A percentile compares a stretch with the other conserved stretches of the same genome.
Evolutionary conservation across 441 rosid genomes (phyloP).

Genomic region (Brassica hybrid): DNA sequence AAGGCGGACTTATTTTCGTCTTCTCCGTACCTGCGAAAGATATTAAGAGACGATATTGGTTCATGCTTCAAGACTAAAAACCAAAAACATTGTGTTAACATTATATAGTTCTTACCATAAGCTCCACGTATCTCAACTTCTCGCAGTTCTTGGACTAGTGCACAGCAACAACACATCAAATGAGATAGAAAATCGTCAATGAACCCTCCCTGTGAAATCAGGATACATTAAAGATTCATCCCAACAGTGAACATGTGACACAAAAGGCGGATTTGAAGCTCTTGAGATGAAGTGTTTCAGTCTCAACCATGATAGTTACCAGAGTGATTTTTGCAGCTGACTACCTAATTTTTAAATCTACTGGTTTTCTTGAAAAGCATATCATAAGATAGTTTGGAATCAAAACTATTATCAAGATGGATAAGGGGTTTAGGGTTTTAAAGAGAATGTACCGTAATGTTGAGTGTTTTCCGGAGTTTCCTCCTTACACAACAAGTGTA

Average conservation of each 20-base stretch:
- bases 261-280: neutral
- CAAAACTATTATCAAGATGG: too few species aligned
- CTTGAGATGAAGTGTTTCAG: neutral
- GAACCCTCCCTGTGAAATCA: constrained; percentile 76
- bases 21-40: constrained; percentile 51
- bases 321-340: too few species aligned
- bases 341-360: too few species aligned
- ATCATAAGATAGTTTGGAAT: too few species aligned
- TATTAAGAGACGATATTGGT: constrained; percentile 7
- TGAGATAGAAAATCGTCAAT: constrained; percentile 94
- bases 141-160: constrained; percentile 96
- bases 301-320: neutral
- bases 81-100: neutral
- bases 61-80: neutral
- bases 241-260: neutral
- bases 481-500: constrained; percentile 93
- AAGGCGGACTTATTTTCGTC: constrained; percentile 81
- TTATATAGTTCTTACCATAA: constrained; percentile 50
- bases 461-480: constrained; percentile 83
- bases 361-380: too few species aligned
- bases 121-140: constrained; percentile 91
- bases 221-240: neutral
- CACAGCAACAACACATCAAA: constrained; percentile 97
- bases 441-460: constrained; percentile 66
- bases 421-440: too few species aligned